A percentile compares a stretch with the other conserved stretches of the same genome.
phyloP scores from a whole-genome alignment of 192 early-diverging fungal species.

The Coemansia sp. region DNA sequence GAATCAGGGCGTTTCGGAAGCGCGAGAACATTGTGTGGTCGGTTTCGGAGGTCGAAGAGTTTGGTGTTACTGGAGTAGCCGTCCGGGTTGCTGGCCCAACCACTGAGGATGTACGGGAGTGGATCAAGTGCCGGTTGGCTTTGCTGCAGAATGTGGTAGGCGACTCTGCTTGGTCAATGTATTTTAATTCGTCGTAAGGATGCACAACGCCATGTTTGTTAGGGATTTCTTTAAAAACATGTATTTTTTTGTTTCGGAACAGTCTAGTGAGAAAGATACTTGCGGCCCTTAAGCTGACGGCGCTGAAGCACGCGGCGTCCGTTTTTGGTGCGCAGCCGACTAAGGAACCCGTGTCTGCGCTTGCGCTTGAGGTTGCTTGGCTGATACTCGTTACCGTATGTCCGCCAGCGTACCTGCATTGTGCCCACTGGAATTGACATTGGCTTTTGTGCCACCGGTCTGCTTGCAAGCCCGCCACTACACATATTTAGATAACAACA shows the following conservation, averaged over 20 bases:
- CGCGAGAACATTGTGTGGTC: conserved; percentile 31
- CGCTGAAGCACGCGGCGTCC: conserved; percentile 76
- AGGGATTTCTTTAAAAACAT: too few relatives aligned
- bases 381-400: conserved; percentile 91
- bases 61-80: conserved; percentile 27
- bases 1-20: conserved; percentile 29
- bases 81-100: conserved; percentile 29
- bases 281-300: conserved; percentile 85
- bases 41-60: conserved; percentile 32
- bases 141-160: conserved; percentile 20
- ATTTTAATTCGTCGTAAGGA: conserved; percentile 21
- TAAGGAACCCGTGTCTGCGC: conserved; percentile 88
- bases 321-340: conserved; percentile 68
- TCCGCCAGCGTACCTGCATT: conserved; percentile 68
- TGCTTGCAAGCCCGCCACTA: conserved; percentile 5
- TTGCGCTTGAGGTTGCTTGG: conserved; percentile 89
- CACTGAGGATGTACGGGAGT: conserved; percentile 28
- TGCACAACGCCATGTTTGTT: neutral
- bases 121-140: conserved; percentile 26
- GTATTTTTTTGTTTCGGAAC: neutral
- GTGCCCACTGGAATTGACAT: conserved; percentile 3
- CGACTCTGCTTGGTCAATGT: conserved; percentile 50
- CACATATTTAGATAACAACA: neutral
- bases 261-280: conserved; percentile 71
- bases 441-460: conserved; percentile 13